Evolutionary conservation across 768 basidiomycete species (phyloP).

Genomic region (Mycena metata): DNA sequence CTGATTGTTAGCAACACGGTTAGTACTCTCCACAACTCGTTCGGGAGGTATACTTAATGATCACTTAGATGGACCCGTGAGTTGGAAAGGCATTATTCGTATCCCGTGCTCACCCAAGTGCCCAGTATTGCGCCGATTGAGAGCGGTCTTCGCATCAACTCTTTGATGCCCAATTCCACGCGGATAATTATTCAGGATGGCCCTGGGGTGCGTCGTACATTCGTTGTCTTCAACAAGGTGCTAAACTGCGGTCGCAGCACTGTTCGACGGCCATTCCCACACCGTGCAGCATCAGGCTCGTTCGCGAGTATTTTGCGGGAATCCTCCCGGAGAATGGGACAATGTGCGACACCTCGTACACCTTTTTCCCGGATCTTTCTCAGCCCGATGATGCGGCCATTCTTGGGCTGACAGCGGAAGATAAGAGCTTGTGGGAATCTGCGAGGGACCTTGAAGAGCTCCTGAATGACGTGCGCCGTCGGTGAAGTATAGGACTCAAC

Average conservation of each 20-base stretch:
- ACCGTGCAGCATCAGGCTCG: slow-evolving; percentile 30
- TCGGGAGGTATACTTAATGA: neutral
- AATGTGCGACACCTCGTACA: slow-evolving; percentile 25
- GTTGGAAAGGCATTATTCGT: neutral
- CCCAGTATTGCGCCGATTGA: slow-evolving; percentile 43
- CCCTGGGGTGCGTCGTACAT: slow-evolving; percentile 34
- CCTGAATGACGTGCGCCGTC: too few species aligned
- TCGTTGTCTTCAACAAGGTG: neutral
- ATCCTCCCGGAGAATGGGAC: slow-evolving; percentile 34
- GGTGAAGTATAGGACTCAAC: too few species aligned
- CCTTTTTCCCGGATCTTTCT: slow-evolving; percentile 23
- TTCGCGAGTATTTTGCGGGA: slow-evolving; percentile 32
- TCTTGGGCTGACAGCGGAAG: too few species aligned
- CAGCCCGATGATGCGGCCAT: too few species aligned
- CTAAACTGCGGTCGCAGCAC: slow-evolving; percentile 18
- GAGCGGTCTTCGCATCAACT: slow-evolving; percentile 39
- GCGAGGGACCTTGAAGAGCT: too few species aligned
- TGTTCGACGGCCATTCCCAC: slow-evolving; percentile 30
- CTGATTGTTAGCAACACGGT: slow-evolving; percentile 46
- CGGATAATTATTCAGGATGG: slow-evolving; percentile 41
- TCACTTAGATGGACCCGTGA: slow-evolving; percentile 29
- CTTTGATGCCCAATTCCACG: slow-evolving; percentile 41
- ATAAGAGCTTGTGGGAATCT: too few species aligned
- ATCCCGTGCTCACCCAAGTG: neutral
- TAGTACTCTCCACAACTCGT: neutral